A percentile compares a stretch with the other conserved stretches of the same genome.
Conservation (phyloP, 2,329 filamentous ascomycete genomes). For the Chaetomium globosum region DNA sequence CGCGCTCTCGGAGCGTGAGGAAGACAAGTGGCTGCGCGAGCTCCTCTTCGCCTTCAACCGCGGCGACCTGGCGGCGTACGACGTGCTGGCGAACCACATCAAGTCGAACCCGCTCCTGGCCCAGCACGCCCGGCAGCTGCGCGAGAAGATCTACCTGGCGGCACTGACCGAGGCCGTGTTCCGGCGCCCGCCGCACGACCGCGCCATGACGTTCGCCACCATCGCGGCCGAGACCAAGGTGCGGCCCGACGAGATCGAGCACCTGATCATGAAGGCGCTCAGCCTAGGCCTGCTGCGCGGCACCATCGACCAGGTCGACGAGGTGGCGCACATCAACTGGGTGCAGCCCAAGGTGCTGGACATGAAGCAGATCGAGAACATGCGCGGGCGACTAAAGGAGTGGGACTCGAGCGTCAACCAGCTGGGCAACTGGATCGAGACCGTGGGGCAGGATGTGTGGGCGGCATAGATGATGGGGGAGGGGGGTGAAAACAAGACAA, state of each 20-base stretch:
- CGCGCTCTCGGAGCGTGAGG: conserved; percentile 68
- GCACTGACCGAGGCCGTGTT: conserved; percentile 96
- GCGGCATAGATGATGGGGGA: conserved; percentile 48
- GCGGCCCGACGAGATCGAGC: conserved; percentile 87
- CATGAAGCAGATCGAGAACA: conserved; percentile 90
- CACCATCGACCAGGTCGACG: conserved; percentile 93
- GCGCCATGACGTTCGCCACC: conserved; percentile 86
- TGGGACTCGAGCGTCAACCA: conserved; percentile 97
- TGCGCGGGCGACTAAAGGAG: conserved; percentile 83
- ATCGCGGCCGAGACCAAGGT: conserved; percentile 94
- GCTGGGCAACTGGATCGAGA: conserved; percentile 95
- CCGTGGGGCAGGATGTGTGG: conserved; percentile 93
- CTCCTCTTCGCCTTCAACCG: conserved; percentile 98
- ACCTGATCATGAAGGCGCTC: conserved; percentile 98
- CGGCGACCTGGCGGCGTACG: conserved; percentile 86
- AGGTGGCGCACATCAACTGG: conserved; percentile 95
- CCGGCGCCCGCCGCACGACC: conserved; percentile 90
- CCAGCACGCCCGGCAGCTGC: conserved; percentile 79
- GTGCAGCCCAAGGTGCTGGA: conserved; percentile 98
- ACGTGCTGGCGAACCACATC: conserved; percentile 79
- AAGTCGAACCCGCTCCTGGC: conserved; percentile 76
- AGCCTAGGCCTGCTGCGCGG: conserved; percentile 87
- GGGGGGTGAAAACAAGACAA: not conserved
- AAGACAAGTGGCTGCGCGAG: conserved; percentile 85
- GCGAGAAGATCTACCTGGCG: conserved; percentile 97